These are phyloP conservation scores for Picea abies DNA, from an alignment of 83 land plant species.

Conservation along the genomic window DNA sequence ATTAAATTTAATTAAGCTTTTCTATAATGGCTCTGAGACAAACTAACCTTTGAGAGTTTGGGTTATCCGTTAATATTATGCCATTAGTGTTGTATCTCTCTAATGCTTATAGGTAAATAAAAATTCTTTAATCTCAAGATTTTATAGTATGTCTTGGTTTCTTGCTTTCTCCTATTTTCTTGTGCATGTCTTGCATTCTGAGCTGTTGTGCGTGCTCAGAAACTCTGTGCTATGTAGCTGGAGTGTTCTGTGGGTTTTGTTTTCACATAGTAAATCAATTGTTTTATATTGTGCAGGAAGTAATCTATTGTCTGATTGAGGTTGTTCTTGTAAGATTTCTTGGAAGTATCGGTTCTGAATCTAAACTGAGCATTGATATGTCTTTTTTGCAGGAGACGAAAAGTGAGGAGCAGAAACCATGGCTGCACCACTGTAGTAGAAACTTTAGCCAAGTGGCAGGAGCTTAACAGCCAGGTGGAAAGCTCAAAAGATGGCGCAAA, in stretches of 20 bases:
- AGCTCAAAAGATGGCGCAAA: constrained; percentile 15
- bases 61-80: too few species aligned
- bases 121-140: too few species aligned
- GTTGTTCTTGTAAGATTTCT: neutral
- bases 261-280: neutral
- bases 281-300: neutral
- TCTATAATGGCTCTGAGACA: too few species aligned
- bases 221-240: neutral
- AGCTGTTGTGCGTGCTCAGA: too few species aligned
- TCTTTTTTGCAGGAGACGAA: constrained; percentile 24
- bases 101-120: too few species aligned
- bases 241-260: neutral
- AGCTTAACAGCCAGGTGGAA: constrained; percentile 22
- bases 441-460: constrained; percentile 35
- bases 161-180: too few species aligned
- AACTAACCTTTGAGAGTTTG: too few species aligned
- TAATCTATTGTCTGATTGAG: neutral
- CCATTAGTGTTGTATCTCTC: too few species aligned
- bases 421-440: constrained; percentile 29
- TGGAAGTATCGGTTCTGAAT: neutral
- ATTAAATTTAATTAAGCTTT: too few species aligned
- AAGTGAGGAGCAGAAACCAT: constrained; percentile 16
- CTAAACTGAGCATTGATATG: neutral
- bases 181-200: too few species aligned
- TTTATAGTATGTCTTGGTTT: too few species aligned